Base-by-base conservation (phyloP, 2,329 filamentous ascomycete genomes). In the Alternaria tenuissima region DNA sequence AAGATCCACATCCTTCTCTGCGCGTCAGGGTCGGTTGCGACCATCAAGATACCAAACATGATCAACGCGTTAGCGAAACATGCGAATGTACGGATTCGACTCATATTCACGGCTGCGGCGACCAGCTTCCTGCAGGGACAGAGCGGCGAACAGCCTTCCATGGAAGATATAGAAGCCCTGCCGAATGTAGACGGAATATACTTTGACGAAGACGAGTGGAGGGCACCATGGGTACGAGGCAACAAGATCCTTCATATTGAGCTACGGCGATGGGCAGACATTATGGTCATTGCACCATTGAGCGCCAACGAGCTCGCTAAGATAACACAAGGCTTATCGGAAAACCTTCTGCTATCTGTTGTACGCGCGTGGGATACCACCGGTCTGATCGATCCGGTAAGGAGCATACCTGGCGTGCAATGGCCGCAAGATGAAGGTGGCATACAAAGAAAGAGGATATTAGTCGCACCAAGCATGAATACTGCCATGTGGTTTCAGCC, bases 191-290 rank as follows among this genome's bases (percentile, higher is more conserved):
- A 96, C 43, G 91, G 84, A 20, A 84, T 97, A 48, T 94, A 97
- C 78, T 82, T 85, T 8, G 93, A 98, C 74, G 86, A 87, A n/a
- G 91, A 94, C 65, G 95, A 98, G 78, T 97, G 94, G 93, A 81
- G 83, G 12, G 82, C 84, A 43, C 88, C 91, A 0, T 98, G 94
- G 94, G 86, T 84, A 22, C 85, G 94, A 3, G 92, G 91, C 4
- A 87, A 87, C n/a, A 84, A 84, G 3, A 96, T 99, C 47, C 80
- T 98, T 57, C 95, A 99, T 74, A 98, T 99, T 68, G 92, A 96
- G 77, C 81, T 97, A 55, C 84, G 94, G 30, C 85, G 91, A 63
- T 91, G 91, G 94, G 92, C 93, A 0, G 86, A 97, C 76, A 72
- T 96, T 3, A 83, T 97, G 71, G 84, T 94, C 16, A 85, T 97